Conservation (phyloP, 2,329 filamentous ascomycete genomes). For the Talaromyces sp. region DNA sequence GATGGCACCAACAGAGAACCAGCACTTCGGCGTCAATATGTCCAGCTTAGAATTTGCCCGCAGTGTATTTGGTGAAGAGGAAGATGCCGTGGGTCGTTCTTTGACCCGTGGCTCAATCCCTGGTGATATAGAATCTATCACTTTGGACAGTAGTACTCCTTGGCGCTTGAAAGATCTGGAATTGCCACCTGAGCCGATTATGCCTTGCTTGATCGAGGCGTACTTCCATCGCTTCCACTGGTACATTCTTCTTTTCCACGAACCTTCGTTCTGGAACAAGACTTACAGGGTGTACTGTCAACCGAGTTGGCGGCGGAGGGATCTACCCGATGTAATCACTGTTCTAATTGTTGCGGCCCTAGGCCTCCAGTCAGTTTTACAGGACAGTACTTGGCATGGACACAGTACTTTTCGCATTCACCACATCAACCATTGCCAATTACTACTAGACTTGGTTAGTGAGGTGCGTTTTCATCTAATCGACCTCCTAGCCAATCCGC, state of each 20-base stretch:
- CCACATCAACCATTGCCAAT: neutral
- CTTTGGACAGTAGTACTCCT: constrained; percentile 13
- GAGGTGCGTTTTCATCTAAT: constrained; percentile 20
- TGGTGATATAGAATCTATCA: neutral
- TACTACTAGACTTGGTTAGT: constrained; percentile 11
- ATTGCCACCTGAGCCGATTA: constrained; percentile 20
- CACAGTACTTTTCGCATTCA: constrained; percentile 16
- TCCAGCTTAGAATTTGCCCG: constrained; percentile 24
- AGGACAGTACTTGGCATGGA: constrained; percentile 20
- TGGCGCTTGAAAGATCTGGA: constrained; percentile 21
- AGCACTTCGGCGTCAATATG: constrained; percentile 21
- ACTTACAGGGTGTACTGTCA: constrained; percentile 18
- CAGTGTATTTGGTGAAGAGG: constrained; percentile 22
- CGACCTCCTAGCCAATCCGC: constrained; percentile 21
- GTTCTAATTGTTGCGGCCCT: constrained; percentile 21
- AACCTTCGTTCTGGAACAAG: constrained; percentile 18
- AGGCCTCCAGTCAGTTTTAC: constrained; percentile 21
- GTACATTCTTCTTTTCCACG: constrained; percentile 23
- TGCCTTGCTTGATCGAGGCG: constrained; percentile 20
- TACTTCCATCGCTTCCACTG: constrained; percentile 25
- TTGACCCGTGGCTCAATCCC: neutral
- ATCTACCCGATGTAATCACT: constrained; percentile 19
- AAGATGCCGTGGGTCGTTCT: constrained; percentile 13
- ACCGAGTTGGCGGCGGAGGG: constrained; percentile 19
- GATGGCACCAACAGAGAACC: constrained; percentile 14